These are phyloP conservation scores for Rosa persica DNA, from an alignment of 306 rosid genomes.

Conservation along the genomic window DNA sequence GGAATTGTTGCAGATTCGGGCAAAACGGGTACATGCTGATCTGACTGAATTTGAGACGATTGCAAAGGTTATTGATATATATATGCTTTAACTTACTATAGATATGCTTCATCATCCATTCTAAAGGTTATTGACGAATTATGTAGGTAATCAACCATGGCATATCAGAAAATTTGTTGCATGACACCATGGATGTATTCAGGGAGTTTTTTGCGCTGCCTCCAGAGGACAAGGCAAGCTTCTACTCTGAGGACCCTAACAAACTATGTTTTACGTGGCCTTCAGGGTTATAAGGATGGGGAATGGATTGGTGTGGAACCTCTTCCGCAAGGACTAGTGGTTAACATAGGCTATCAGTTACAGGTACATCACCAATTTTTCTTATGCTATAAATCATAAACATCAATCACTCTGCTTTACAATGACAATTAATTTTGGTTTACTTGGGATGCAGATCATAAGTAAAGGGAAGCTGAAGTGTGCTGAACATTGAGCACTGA, in stretches of 20 bases:
- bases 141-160: constrained; percentile 22
- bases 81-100: background rate
- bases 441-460: background rate
- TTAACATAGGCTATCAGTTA: constrained; percentile 46
- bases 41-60: too few species aligned
- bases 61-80: background rate
- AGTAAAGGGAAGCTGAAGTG: constrained; percentile 2
- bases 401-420: background rate
- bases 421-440: background rate
- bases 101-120: background rate
- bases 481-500: constrained; percentile 4
- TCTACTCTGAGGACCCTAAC: constrained; percentile 27
- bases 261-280: constrained; percentile 27
- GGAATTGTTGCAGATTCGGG: too few species aligned
- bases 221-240: constrained; percentile 13
- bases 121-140: background rate
- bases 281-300: constrained; percentile 47
- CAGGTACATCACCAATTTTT: constrained; percentile 17
- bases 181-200: constrained; percentile 12
- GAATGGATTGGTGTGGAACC: constrained; percentile 52
- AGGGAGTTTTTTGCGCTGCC: constrained; percentile 20
- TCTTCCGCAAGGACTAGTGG: constrained; percentile 46
- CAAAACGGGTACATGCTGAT: too few species aligned
- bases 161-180: constrained; percentile 15
- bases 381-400: background rate